These are phyloP conservation scores for Russula sp. DNA, from an alignment of 768 basidiomycete species.

Conservation along the genomic window DNA sequence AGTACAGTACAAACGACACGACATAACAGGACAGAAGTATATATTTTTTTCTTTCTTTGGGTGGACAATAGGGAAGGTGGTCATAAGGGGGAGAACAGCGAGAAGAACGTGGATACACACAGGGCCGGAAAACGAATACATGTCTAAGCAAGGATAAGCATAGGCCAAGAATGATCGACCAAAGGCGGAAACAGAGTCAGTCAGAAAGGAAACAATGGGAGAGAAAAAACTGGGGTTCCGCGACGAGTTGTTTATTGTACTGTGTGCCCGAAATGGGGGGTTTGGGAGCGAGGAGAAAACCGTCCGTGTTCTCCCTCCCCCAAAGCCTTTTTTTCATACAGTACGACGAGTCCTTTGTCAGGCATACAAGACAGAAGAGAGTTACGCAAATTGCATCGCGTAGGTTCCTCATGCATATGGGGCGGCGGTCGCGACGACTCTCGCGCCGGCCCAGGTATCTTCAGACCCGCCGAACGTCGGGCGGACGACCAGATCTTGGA, in stretches of 20 bases:
- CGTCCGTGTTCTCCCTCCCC: background rate
- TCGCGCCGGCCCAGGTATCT: conserved; percentile 11
- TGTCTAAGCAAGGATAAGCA: conserved; percentile 5
- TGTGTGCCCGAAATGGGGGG: background rate
- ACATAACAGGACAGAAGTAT: background rate
- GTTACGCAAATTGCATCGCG: background rate
- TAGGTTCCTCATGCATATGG: conserved; percentile 12
- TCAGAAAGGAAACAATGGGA: background rate
- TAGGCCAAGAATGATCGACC: conserved; percentile 12
- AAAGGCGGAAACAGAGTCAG: background rate
- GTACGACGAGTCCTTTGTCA: background rate
- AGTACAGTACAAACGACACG: background rate
- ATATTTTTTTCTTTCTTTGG: background rate
- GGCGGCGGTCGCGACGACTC: background rate
- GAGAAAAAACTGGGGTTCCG: background rate
- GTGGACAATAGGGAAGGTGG: background rate
- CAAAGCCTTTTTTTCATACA: background rate
- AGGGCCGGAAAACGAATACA: background rate
- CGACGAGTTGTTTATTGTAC: background rate
- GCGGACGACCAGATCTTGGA: conserved; percentile 6
- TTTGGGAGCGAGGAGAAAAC: no score
- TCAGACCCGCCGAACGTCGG: conserved; percentile 8
- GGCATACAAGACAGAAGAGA: background rate
- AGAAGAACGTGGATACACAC: conserved; percentile 5
- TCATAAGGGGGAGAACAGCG: background rate